Percentiles rank a stretch among this genome's conserved stretches.
phyloP scores from a whole-genome alignment of 108 stramenopile genomes.

The Epithemia pelagica region DNA sequence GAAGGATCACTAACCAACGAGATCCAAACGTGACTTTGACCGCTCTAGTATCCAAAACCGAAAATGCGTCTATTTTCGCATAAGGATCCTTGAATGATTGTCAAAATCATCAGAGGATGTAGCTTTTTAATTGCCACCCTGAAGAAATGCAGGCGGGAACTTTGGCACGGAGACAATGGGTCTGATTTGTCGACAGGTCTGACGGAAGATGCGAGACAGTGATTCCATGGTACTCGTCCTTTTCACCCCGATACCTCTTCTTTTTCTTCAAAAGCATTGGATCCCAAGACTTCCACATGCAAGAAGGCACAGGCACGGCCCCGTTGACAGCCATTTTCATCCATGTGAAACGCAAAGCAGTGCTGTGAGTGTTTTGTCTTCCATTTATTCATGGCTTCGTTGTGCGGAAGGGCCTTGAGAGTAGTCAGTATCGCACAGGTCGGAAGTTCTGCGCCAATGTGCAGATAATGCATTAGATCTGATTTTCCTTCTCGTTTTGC shows the following conservation, averaged over 20 bases:
- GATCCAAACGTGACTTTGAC: too few relatives aligned
- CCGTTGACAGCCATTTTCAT: slow-evolving; percentile 49
- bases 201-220: too few relatives aligned
- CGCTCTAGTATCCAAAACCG: too few relatives aligned
- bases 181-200: too few relatives aligned
- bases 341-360: slow-evolving; percentile 77
- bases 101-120: too few relatives aligned
- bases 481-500: slow-evolving; percentile 85
- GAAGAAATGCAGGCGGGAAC: too few relatives aligned
- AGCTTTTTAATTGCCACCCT: too few relatives aligned
- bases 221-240: too few relatives aligned
- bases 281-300: slow-evolving; percentile 54
- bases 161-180: too few relatives aligned
- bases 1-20: too few relatives aligned
- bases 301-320: slow-evolving; percentile 87
- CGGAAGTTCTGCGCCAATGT: slow-evolving; percentile 75
- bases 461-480: slow-evolving; percentile 69
- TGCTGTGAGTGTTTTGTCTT: slow-evolving; percentile 82
- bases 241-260: slow-evolving; percentile 42
- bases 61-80: too few relatives aligned
- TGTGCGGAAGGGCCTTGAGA: slow-evolving; percentile 40
- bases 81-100: too few relatives aligned
- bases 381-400: slow-evolving; percentile 60
- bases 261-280: slow-evolving; percentile 35
- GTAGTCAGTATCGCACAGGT: slow-evolving; percentile 35